A percentile compares a stretch with the other conserved stretches of the same genome.
These are phyloP conservation scores for Trifolium repens DNA, from an alignment of 306 rosid genomes.

Conservation along the genomic window DNA sequence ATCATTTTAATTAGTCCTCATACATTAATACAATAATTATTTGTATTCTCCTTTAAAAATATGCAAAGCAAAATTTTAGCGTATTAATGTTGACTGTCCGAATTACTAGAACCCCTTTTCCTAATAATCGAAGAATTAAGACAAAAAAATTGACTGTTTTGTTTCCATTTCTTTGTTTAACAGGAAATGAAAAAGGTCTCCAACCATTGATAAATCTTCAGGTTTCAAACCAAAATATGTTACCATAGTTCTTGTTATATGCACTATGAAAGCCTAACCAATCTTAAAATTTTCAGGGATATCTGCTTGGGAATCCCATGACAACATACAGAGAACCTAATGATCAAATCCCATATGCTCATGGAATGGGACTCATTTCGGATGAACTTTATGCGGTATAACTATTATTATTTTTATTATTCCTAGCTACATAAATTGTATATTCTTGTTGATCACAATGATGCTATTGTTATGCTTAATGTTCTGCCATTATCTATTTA, in stretches of 20 bases:
- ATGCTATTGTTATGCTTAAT: too few relatives aligned
- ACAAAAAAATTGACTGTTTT: background rate
- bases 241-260: background rate
- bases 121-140: background rate
- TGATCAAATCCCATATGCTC: slow-evolving; percentile 49
- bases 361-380: slow-evolving; percentile 70
- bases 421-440: too few relatives aligned
- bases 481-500: too few relatives aligned
- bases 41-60: background rate
- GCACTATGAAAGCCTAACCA: background rate
- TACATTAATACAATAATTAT: background rate
- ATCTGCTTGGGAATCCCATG: slow-evolving; percentile 53
- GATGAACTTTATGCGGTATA: slow-evolving; percentile 63
- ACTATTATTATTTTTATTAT: background rate
- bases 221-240: slow-evolving; percentile 39
- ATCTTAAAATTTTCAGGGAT: slow-evolving; percentile 57
- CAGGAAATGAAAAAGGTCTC: slow-evolving; percentile 58
- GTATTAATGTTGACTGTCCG: background rate
- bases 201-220: slow-evolving; percentile 59
- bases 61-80: background rate
- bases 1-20: background rate
- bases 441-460: too few relatives aligned
- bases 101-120: background rate
- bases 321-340: slow-evolving; percentile 19
- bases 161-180: slow-evolving; percentile 16